Evolutionary conservation across 805 yeast genomes (phyloP).

Genomic region (Cyberlindnera nakhonratchasimensis): DNA sequence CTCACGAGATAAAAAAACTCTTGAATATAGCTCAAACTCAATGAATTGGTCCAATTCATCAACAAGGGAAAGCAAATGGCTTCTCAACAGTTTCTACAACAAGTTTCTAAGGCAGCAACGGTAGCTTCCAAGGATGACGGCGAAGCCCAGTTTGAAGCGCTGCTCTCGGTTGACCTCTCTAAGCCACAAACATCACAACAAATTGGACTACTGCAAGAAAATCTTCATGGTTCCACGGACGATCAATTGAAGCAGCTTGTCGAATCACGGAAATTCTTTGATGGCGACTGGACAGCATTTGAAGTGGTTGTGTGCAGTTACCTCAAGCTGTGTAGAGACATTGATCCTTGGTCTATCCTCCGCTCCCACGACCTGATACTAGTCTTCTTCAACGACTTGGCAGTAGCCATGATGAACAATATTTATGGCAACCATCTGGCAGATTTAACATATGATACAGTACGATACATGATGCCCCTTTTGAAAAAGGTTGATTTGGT

Average conservation of each 20-base stretch:
- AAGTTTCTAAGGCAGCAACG: background rate
- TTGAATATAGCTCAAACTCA: too few species aligned
- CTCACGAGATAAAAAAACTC: too few species aligned
- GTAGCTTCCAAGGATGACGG: background rate
- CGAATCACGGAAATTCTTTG: conserved; percentile 30
- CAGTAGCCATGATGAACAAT: conserved; percentile 47
- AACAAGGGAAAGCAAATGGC: background rate
- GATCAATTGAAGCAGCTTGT: conserved; percentile 13
- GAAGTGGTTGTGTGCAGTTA: conserved; percentile 42
- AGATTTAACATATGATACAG: conserved; percentile 33
- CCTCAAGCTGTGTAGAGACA: conserved; percentile 42
- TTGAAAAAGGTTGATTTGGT: conserved; percentile 40
- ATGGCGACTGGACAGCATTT: conserved; percentile 42
- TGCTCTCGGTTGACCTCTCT: conserved; percentile 15
- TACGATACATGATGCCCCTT: conserved; percentile 43
- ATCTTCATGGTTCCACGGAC: conserved; percentile 19
- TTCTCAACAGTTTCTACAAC: background rate
- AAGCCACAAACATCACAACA: conserved; percentile 2
- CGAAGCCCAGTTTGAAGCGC: conserved; percentile 10
- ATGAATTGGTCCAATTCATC: too few species aligned
- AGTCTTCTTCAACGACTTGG: conserved; percentile 42
- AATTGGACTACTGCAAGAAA: conserved; percentile 18
- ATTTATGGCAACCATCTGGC: conserved; percentile 37
- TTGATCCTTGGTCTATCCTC: conserved; percentile 54
- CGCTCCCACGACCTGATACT: conserved; percentile 54